phyloP scores from a whole-genome alignment of 257 asterid species.

The Gynochthodes officinalis region DNA sequence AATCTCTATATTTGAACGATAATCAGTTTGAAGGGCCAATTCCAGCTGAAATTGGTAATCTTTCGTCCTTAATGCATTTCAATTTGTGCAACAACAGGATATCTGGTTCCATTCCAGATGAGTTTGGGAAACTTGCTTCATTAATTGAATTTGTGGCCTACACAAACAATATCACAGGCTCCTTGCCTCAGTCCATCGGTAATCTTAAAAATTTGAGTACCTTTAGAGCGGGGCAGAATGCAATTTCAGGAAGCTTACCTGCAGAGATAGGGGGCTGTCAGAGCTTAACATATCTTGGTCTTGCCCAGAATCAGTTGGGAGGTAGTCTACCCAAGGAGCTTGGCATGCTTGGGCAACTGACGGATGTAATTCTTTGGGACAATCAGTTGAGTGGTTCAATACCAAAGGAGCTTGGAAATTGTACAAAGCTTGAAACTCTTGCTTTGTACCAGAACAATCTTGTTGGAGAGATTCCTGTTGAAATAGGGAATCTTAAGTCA shows the following conservation, averaged over 20 bases:
- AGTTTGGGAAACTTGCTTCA: constrained; percentile 66
- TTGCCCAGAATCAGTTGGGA: constrained; percentile 65
- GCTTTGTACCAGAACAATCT: constrained; percentile 77
- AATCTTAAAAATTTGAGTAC: constrained; percentile 47
- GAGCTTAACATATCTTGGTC: constrained; percentile 61
- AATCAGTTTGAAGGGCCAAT: constrained; percentile 58
- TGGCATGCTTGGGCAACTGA: constrained; percentile 55
- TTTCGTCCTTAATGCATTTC: constrained; percentile 38
- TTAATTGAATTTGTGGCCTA: constrained; percentile 71
- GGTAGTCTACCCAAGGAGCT: constrained; percentile 79
- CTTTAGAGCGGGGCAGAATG: constrained; percentile 83
- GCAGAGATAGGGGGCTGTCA: constrained; percentile 55
- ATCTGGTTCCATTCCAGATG: constrained; percentile 64
- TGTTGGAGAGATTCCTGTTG: constrained; percentile 71
- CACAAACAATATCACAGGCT: constrained; percentile 76
- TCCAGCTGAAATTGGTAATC: constrained; percentile 59
- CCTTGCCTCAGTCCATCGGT: constrained; percentile 65
- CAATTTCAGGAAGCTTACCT: constrained; percentile 71
- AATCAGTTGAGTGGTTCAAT: constrained; percentile 68
- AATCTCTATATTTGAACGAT: constrained; percentile 48
- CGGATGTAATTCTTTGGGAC: constrained; percentile 65
- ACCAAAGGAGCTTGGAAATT: constrained; percentile 75
- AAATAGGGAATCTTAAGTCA: constrained; percentile 50
- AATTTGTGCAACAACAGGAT: constrained; percentile 67
- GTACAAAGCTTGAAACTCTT: constrained; percentile 52